A percentile compares a stretch with the other conserved stretches of the same genome.
Conservation (phyloP, 75 land plant species). For the Pinus albicaulis region DNA sequence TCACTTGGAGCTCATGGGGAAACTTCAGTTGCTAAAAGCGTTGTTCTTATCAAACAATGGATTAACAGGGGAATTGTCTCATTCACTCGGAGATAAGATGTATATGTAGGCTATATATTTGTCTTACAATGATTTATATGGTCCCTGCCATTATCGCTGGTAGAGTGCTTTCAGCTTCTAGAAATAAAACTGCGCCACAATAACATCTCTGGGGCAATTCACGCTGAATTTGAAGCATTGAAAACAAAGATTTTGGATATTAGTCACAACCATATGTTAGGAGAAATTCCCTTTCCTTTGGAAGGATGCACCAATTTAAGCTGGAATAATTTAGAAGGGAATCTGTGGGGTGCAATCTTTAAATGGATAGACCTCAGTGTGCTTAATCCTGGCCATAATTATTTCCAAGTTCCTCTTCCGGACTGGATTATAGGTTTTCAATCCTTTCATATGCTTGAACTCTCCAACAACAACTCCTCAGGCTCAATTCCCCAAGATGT, state of each 20-base stretch:
- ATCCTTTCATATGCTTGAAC: slow-evolving; percentile 43
- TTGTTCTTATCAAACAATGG: slow-evolving; percentile 56
- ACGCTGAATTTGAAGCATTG: slow-evolving; percentile 60
- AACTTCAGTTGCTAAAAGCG: slow-evolving; percentile 41
- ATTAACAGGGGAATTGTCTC: slow-evolving; percentile 51
- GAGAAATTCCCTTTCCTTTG: slow-evolving; percentile 60
- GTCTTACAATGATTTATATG: slow-evolving; percentile 49
- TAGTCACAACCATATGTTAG: slow-evolving; percentile 57
- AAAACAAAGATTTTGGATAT: slow-evolving; percentile 46
- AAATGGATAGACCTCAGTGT: slow-evolving; percentile 44
- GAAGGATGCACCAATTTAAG: slow-evolving; percentile 63
- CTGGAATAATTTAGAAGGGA: slow-evolving; percentile 49
- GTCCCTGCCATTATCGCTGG: slow-evolving; percentile 64
- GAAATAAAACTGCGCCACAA: slow-evolving; percentile 53
- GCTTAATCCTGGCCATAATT: slow-evolving; percentile 52
- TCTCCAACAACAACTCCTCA: slow-evolving; percentile 64
- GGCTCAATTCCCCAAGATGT: slow-evolving; percentile 43
- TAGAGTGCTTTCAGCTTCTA: slow-evolving; percentile 58
- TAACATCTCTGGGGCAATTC: slow-evolving; percentile 53
- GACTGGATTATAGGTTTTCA: slow-evolving; percentile 53
- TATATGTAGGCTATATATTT: slow-evolving; percentile 66
- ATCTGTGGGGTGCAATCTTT: slow-evolving; percentile 43
- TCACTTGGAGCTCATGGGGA: too few relatives aligned
- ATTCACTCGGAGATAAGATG: slow-evolving; percentile 51
- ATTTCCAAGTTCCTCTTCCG: slow-evolving; percentile 53